Conservation (phyloP, 139 green algal genomes). For the Marvania coccoides region DNA sequence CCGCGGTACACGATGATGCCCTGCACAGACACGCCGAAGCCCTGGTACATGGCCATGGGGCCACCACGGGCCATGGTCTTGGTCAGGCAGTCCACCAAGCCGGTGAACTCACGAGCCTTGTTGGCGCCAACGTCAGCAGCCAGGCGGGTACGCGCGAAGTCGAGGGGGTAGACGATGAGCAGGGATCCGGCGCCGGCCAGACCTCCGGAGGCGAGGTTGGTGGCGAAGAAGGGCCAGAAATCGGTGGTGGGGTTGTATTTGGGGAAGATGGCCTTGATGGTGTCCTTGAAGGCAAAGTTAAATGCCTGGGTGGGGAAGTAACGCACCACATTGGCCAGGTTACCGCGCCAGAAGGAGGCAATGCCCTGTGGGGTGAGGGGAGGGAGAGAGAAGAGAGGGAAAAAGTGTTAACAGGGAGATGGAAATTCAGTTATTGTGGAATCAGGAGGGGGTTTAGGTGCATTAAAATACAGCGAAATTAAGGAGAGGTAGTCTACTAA, state of each 20-base stretch:
- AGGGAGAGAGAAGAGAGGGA: no score
- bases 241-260: conserved; percentile 85
- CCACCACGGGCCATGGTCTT: conserved; percentile 61
- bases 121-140: conserved; percentile 76
- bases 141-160: conserved; percentile 98
- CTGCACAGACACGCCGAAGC: conserved; percentile 91
- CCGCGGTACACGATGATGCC: conserved; percentile 99
- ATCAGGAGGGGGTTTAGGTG: no score
- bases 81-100: conserved; percentile 84
- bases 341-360: conserved; percentile 93
- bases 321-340: conserved; percentile 93
- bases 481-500: no score
- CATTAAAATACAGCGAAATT: no score
- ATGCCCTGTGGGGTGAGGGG: no score
- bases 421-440: no score
- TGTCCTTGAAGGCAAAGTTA: conserved; percentile 99
- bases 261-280: conserved; percentile 96
- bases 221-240: conserved; percentile 94
- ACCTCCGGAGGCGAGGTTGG: conserved; percentile 94
- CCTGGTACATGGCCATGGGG: conserved; percentile 71
- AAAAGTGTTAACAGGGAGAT: no score
- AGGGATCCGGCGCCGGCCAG: conserved; percentile 86
- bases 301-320: conserved; percentile 95
- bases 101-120: conserved; percentile 74
- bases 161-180: conserved; percentile 97